Evolutionary conservation across 163 green algal species (phyloP).

Genomic region (Chloroidium sp.): DNA sequence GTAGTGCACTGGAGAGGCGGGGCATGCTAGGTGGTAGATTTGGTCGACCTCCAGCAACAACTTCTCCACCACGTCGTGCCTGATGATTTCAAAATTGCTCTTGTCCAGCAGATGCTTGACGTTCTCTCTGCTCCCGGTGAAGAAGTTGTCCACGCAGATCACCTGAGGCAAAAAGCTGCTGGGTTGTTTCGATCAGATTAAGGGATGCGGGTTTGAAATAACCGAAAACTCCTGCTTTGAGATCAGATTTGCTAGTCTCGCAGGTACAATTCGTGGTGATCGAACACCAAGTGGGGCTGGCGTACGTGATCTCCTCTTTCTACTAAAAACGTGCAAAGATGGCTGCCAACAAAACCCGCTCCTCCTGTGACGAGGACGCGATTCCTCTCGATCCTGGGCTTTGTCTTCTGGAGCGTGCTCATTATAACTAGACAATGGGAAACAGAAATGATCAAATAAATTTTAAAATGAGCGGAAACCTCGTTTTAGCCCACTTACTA

Average conservation of each 20-base stretch:
- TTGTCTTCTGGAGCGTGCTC: slow-evolving; percentile 49
- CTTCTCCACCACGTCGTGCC: slow-evolving; percentile 94
- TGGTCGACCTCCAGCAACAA: slow-evolving; percentile 97
- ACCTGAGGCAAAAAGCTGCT: slow-evolving; percentile 55
- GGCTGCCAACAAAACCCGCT: slow-evolving; percentile 86
- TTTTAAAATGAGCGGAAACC: no score
- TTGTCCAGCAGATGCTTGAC: slow-evolving; percentile 75
- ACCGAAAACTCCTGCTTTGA: background rate
- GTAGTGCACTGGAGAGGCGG: slow-evolving; percentile 97
- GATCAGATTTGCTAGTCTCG: background rate
- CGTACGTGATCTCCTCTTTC: slow-evolving; percentile 76
- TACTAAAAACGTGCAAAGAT: slow-evolving; percentile 89
- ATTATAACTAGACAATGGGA: no score
- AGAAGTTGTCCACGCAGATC: slow-evolving; percentile 99
- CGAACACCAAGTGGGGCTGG: background rate
- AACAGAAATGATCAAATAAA: no score
- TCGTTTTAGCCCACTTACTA: no score
- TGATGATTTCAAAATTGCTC: slow-evolving; percentile 94
- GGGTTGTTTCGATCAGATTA: background rate
- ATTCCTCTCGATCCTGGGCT: slow-evolving; percentile 75
- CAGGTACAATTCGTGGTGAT: background rate
- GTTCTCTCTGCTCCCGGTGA: slow-evolving; percentile 97
- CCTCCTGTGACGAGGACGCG: slow-evolving; percentile 88
- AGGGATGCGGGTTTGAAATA: background rate
- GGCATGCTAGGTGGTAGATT: slow-evolving; percentile 98